Evolutionary conservation across 2,329 filamentous ascomycete genomes (phyloP).

Genomic region (Fusarium sp.): DNA sequence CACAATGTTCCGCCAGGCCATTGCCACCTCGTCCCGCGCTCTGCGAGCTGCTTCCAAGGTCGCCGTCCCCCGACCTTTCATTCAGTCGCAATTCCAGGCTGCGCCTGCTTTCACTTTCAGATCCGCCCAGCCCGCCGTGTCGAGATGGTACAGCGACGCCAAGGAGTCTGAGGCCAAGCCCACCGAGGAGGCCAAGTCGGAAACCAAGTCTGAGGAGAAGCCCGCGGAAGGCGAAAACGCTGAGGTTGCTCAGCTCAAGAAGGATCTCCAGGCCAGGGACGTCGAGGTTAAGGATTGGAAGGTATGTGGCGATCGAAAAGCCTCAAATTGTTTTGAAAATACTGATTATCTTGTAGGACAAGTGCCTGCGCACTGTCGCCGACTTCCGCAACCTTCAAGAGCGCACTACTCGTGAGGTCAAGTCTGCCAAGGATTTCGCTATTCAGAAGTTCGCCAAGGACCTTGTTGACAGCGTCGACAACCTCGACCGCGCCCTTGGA

Average conservation of each 20-base stretch:
- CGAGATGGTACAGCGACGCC: slow-evolving; percentile 63
- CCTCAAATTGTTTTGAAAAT: neutral
- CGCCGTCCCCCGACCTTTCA: slow-evolving; percentile 50
- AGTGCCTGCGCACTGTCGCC: slow-evolving; percentile 91
- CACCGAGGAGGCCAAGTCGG: slow-evolving; percentile 45
- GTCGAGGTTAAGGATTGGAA: slow-evolving; percentile 78
- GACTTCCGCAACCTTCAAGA: slow-evolving; percentile 99
- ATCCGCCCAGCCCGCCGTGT: slow-evolving; percentile 49
- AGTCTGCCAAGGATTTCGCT: slow-evolving; percentile 88
- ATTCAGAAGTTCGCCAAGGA: slow-evolving; percentile 97
- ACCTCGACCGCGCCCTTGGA: slow-evolving; percentile 90
- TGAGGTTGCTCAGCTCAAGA: slow-evolving; percentile 59
- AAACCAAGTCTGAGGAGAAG: slow-evolving; percentile 46
- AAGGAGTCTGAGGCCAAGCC: slow-evolving; percentile 51
- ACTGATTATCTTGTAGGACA: slow-evolving; percentile 71
- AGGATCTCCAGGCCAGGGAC: slow-evolving; percentile 64
- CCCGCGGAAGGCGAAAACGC: slow-evolving; percentile 48
- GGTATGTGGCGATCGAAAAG: slow-evolving; percentile 61
- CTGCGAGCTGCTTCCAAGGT: slow-evolving; percentile 56
- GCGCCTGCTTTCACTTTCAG: slow-evolving; percentile 53
- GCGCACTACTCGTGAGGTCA: slow-evolving; percentile 89
- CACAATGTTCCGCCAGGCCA: slow-evolving; percentile 60
- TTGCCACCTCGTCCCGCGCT: slow-evolving; percentile 57
- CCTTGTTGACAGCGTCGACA: slow-evolving; percentile 94
- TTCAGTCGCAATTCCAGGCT: slow-evolving; percentile 53